Evolutionary conservation across 495 filamentous ascomycete species (phyloP), one percentile per base, ranked within the genome.

Genomic region (Neurospora tetrasperma): DNA sequence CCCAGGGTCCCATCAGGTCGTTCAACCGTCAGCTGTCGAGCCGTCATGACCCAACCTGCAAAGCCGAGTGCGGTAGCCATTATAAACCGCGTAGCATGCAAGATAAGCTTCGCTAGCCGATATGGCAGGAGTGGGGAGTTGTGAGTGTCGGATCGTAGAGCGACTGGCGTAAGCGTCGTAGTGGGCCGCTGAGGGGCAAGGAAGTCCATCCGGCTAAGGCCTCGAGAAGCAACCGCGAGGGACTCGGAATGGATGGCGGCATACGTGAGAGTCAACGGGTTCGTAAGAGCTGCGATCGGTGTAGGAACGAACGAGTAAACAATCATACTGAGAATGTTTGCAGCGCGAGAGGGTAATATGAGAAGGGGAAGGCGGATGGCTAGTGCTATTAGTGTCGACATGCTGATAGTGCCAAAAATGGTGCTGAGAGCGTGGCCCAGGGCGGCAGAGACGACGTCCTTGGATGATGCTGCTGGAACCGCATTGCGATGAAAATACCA

Each of bases 401-500:
- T 85, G 80, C 92, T 95, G 74, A 97, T 92, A 5, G 93, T 97
- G 70, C 96, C 96, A 77, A 97, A 96, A n/a, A 97, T 87, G 18
- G 93, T 94, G 31, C 91, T 92, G 12, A 88, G 84, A 16, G 94
- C 90, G 82, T 99, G 96, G 11, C 82, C 82, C 69, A 96, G 80
- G 35, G 94, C 94, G 20, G 95, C 94, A 70, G 88, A 87, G 54
- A 98, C 92, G 69, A 98, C 89, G 70, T 92, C 89, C 69, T 87
- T 86, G 1, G 92, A 92, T 4, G 91, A 88, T 11, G 93, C 88
- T 23, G 91, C 86, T 12, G 96, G 94, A 43, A 89, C 88, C 31
- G 89, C 88, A 71, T 97, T 90, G 70, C 96, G 92, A 82, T 98
- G 95, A 81, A 98, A 99, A 80, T 99, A 99, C 96, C 96, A 99